Base-by-base conservation (phyloP, 352 stramenopile species). In the Phytophthora foliorum region DNA sequence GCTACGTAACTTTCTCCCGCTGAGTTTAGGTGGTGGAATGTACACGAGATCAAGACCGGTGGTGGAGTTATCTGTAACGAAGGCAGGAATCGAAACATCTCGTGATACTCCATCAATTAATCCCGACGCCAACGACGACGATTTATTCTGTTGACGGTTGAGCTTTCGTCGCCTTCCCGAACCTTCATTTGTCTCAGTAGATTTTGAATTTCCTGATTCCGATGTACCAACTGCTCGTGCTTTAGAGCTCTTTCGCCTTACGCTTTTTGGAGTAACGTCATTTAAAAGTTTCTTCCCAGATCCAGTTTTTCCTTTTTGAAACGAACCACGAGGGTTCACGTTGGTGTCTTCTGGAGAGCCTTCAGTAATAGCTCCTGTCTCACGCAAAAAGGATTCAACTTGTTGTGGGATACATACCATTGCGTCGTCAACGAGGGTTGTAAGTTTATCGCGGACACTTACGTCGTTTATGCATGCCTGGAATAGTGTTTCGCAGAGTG, bases 401-500 rank as follows among this genome's bases (percentile, higher is more conserved):
- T 74, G 60, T 5, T 63, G 57, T 5, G 80, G 59, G 7, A 90
- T 52, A 13, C 59, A 79, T 3, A 84, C 48, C 6, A 31, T 71
- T 10, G 63, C 42, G 44, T 92, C 78, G 22, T 86, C 71, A 14
- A 82, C 61, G 2, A 74, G 52, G 0, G 56, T 44, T 9, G 61
- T 11, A 11, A 92, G 50, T 0, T 41, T 69, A 5, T 90, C 75
- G 10, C 79, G 74, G 22, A 76, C 46, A 9, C 24, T 64, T 19
- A 16, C 32, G 19, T 91, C 79, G 13, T 27, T 78, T 21, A 86
- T 60, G 24, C 79, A 82, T 0, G 78, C 82, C 13, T 67, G 54
- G 1, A 90, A 67, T 1, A 93, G 54, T 27, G 82, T 72, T 29
- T 91, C 78, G 24, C 82, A 89, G 3, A 93, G 45, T 0, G 78